Conservation (phyloP, 371 early-diverging fungal species). For the Funneliformis caledonium region DNA sequence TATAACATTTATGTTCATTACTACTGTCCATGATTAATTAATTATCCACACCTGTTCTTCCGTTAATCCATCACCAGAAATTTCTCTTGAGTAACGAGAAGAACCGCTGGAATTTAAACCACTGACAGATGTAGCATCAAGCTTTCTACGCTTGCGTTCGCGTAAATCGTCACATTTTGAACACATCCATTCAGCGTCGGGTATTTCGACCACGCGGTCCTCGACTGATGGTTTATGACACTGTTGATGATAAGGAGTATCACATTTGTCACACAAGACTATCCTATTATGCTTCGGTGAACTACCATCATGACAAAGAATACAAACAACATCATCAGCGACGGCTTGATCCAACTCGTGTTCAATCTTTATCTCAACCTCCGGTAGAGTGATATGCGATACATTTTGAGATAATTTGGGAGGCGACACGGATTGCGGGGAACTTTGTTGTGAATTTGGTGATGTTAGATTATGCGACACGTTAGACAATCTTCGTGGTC, state of each 20-base stretch:
- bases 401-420: neutral
- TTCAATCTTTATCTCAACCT: neutral
- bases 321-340: constrained; percentile 32
- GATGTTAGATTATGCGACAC: neutral
- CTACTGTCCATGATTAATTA: neutral
- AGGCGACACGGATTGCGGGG: neutral
- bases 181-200: constrained; percentile 44
- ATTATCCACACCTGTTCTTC: constrained; percentile 18
- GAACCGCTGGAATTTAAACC: neutral
- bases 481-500: neutral
- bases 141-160: constrained; percentile 30
- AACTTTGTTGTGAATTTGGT: neutral
- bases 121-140: neutral
- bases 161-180: constrained; percentile 39
- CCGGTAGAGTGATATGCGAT: too few relatives aligned
- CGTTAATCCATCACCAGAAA: constrained; percentile 18
- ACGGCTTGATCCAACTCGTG: neutral
- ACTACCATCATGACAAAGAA: constrained; percentile 22
- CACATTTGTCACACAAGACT: constrained; percentile 47
- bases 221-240: constrained; percentile 46
- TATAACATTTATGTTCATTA: neutral
- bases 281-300: constrained; percentile 43
- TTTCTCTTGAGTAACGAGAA: neutral
- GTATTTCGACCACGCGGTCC: constrained; percentile 41
- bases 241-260: constrained; percentile 46